Percentiles rank a stretch among this genome's conserved stretches.
phyloP scores from a whole-genome alignment of 2,329 filamentous ascomycete species.

The Falciphora oryzae region DNA sequence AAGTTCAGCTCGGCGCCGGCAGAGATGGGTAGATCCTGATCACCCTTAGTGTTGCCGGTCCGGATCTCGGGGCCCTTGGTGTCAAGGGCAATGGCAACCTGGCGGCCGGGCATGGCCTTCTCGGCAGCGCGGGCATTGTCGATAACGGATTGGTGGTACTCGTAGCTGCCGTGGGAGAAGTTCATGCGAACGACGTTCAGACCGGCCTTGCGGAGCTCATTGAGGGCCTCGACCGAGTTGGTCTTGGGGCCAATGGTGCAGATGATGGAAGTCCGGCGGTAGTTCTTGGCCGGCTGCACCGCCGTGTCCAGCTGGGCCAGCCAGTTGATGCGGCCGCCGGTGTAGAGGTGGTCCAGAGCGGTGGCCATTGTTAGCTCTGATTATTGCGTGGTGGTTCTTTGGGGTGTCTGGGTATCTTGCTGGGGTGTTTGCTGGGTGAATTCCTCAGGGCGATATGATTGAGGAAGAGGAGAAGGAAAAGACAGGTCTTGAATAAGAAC shows the following conservation, averaged over 20 bases:
- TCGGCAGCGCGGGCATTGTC: slow-evolving; percentile 90
- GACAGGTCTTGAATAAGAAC: background rate
- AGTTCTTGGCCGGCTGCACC: slow-evolving; percentile 79
- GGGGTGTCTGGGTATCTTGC: too few relatives aligned
- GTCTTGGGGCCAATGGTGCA: slow-evolving; percentile 99
- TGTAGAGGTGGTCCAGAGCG: slow-evolving; percentile 80
- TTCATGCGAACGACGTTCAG: slow-evolving; percentile 99
- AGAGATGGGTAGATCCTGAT: slow-evolving; percentile 73
- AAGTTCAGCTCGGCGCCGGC: slow-evolving; percentile 86
- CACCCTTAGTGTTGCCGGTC: slow-evolving; percentile 65
- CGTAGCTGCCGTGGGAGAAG: slow-evolving; percentile 92
- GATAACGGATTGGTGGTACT: slow-evolving; percentile 91
- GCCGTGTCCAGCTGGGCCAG: slow-evolving; percentile 76
- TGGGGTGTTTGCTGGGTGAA: background rate
- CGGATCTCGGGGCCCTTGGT: slow-evolving; percentile 61
- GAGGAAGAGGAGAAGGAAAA: background rate
- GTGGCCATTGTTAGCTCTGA: slow-evolving; percentile 45
- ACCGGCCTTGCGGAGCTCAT: slow-evolving; percentile 81
- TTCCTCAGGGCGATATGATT: background rate
- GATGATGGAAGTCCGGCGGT: slow-evolving; percentile 96
- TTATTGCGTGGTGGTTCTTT: too few relatives aligned
- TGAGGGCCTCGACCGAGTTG: slow-evolving; percentile 96
- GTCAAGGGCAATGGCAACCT: slow-evolving; percentile 88
- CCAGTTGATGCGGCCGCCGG: slow-evolving; percentile 65
- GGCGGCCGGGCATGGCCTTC: slow-evolving; percentile 69